Evolutionary conservation across 1,284 basidiomycete species (phyloP).

Genomic region (Puccinia novopanici): DNA sequence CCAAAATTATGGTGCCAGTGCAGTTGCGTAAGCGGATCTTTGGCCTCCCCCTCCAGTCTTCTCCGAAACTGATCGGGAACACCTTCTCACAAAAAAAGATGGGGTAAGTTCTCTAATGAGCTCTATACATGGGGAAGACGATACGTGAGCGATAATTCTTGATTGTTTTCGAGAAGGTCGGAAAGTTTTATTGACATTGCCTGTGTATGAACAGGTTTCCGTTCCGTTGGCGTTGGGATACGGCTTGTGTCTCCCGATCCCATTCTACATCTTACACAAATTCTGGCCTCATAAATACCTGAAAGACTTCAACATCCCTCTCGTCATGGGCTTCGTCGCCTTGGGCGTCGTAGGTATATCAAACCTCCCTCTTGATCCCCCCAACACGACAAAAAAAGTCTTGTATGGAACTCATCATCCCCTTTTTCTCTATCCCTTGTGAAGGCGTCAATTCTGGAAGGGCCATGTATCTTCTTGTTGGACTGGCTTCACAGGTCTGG

Average conservation of each 20-base stretch:
- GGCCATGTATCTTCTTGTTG: constrained; percentile 2
- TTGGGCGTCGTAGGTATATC: constrained; percentile 3
- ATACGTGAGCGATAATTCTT: constrained; percentile 22
- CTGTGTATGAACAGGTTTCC: background rate
- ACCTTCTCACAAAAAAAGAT: too few species aligned
- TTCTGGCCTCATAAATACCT: constrained; percentile 20
- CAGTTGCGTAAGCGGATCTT: constrained; percentile 26
- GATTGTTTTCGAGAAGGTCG: background rate
- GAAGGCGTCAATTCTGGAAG: constrained; percentile 28
- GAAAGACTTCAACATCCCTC: constrained; percentile 6
- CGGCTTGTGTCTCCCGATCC: constrained; percentile 21
- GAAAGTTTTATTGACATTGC: too few species aligned
- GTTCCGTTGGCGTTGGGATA: constrained; percentile 21
- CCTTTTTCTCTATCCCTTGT: too few species aligned
- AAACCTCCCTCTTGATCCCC: too few species aligned
- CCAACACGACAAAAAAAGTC: background rate
- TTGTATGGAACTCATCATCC: background rate
- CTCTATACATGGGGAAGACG: constrained; percentile 14
- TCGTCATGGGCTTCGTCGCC: constrained; percentile 27
- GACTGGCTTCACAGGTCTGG: constrained; percentile 28
- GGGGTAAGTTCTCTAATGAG: constrained; percentile 15
- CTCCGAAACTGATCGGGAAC: background rate
- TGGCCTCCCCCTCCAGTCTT: background rate
- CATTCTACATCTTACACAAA: constrained; percentile 25
- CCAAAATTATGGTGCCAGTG: constrained; percentile 15